A percentile compares a stretch with the other conserved stretches of the same genome.
Conservation (phyloP, 768 basidiomycete genomes). For the Amanita muscaria region DNA sequence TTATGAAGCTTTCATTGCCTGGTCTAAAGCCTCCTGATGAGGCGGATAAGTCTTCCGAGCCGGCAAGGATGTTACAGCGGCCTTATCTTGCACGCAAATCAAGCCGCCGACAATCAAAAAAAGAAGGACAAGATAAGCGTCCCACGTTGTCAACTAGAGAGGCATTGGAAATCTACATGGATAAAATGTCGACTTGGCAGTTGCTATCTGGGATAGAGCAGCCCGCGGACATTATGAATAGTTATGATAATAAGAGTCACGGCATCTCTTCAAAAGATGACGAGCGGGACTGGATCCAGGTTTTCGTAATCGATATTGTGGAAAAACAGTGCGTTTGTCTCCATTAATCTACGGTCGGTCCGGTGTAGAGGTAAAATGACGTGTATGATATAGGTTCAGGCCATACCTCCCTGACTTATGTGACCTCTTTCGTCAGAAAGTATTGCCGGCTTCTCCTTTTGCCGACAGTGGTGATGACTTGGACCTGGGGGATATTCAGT, state of each 20-base stretch:
- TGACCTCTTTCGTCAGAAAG: conserved; percentile 50
- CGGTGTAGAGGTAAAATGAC: not conserved
- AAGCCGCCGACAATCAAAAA: conserved; percentile 12
- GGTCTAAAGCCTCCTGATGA: conserved; percentile 26
- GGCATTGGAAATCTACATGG: conserved; percentile 66
- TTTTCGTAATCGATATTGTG: conserved; percentile 58
- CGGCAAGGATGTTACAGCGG: not conserved
- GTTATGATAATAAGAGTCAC: conserved; percentile 10
- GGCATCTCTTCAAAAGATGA: conserved; percentile 18
- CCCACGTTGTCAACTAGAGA: conserved; percentile 29
- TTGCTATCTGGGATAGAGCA: conserved; percentile 35
- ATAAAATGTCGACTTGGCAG: conserved; percentile 75
- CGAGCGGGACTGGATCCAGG: conserved; percentile 63
- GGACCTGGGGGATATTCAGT: conserved; percentile 1
- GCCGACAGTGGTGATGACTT: conserved; percentile 31
- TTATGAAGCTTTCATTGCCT: conserved; percentile 57
- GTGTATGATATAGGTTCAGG: conserved; percentile 53
- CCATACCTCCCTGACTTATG: conserved; percentile 42
- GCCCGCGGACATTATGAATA: conserved; percentile 2
- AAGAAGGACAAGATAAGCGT: conserved; percentile 11
- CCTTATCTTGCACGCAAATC: not conserved
- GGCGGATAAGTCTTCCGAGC: conserved; percentile 19
- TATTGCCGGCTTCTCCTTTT: conserved; percentile 59
- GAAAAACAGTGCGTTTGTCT: conserved; percentile 44
- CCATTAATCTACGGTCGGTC: not conserved